Evolutionary conservation across 2,329 filamentous ascomycete genomes (phyloP).

Genomic region (Colletotrichum trifolii): DNA sequence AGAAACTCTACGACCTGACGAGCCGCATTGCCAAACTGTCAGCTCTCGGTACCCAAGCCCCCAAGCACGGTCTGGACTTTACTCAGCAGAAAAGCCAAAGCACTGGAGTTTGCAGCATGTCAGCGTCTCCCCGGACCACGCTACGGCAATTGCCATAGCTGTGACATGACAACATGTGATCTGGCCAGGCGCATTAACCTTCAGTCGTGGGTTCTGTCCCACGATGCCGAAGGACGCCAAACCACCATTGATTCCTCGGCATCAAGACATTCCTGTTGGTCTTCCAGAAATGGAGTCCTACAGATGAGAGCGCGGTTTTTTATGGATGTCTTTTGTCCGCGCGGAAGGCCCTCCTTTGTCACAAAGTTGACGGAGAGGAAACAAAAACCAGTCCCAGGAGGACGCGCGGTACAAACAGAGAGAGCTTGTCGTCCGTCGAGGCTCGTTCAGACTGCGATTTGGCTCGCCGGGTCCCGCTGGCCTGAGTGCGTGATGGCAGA

Average conservation of each 20-base stretch:
- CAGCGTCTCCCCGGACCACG: constrained; percentile 54
- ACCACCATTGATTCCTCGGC: constrained; percentile 45
- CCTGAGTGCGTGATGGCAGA: constrained; percentile 40
- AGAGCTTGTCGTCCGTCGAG: constrained; percentile 57
- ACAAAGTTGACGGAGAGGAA: constrained; percentile 72
- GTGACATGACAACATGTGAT: constrained; percentile 60
- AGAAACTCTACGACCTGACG: constrained; percentile 54
- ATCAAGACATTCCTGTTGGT: constrained; percentile 57
- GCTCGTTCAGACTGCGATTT: constrained; percentile 34
- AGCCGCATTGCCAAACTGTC: constrained; percentile 50
- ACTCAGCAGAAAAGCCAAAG: constrained; percentile 15
- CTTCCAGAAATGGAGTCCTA: constrained; percentile 46
- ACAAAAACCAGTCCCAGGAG: constrained; percentile 95
- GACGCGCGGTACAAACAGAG: constrained; percentile 85
- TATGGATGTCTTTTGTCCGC: constrained; percentile 95
- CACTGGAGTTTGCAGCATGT: constrained; percentile 40
- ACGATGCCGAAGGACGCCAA: constrained; percentile 62
- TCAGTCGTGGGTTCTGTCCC: constrained; percentile 55
- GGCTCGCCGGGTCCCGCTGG: constrained; percentile 44
- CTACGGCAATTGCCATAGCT: constrained; percentile 53
- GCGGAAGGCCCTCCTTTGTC: constrained; percentile 72
- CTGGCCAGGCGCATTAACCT: constrained; percentile 70
- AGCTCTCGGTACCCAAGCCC: constrained; percentile 56
- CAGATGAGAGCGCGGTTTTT: constrained; percentile 83
- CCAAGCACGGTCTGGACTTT: constrained; percentile 39